phyloP scores from a whole-genome alignment of 106 monocot species.

The Platanthera guangdongensis region DNA sequence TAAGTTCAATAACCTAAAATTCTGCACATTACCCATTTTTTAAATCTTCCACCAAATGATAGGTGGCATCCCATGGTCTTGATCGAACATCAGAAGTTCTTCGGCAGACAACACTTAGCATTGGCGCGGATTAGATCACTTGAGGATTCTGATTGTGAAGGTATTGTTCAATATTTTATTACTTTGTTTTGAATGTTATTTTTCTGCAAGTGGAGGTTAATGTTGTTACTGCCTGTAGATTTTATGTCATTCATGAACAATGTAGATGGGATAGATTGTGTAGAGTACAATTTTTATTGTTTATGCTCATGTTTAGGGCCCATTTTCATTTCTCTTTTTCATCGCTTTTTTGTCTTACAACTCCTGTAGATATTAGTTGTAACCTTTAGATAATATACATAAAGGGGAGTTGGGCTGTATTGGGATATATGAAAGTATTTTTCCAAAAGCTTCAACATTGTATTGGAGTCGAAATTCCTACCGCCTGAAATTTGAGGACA shows the following conservation, averaged over 20 bases:
- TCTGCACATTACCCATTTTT: neutral
- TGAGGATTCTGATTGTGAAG: neutral
- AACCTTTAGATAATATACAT: no score
- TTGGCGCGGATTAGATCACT: slow-evolving; percentile 24
- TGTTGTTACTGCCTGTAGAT: neutral
- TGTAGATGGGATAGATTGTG: no score
- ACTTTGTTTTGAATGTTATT: neutral
- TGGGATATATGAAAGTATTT: no score
- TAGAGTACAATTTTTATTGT: no score
- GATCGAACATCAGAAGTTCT: slow-evolving; percentile 63
- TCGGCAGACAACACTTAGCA: slow-evolving; percentile 40
- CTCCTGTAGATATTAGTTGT: no score
- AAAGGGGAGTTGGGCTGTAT: no score
- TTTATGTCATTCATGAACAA: neutral
- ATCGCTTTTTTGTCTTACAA: no score
- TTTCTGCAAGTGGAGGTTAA: neutral
- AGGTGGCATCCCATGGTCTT: slow-evolving; percentile 78
- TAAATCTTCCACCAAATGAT: neutral
- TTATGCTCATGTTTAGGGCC: no score
- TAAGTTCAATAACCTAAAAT: neutral
- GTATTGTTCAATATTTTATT: neutral
- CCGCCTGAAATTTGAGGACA: no score
- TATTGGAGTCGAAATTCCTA: no score
- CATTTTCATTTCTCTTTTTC: no score
- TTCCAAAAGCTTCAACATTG: no score